Base-by-base conservation (phyloP, 1,139 yeast species). In the Geotrichum macrosporum region DNA sequence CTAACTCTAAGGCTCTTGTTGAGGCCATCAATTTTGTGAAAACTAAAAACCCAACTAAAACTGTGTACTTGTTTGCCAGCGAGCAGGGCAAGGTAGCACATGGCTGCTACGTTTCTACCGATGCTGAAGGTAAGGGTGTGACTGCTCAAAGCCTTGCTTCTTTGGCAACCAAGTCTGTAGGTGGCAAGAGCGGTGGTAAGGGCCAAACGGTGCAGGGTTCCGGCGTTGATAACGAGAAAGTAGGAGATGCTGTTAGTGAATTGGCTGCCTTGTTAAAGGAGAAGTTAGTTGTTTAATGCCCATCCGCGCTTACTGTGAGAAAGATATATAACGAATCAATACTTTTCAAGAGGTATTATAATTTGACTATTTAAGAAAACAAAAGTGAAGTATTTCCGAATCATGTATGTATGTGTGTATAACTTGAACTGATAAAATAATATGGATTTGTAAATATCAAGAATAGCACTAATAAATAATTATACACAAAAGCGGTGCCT, bases 101-200 rank as follows among this genome's bases (percentile, higher is more conserved):
- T 62, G 97, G 96, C 55, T 88, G 95, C 67, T 89, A 80, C 69
- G 75, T 92, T 48, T 78, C 94, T 3, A 81, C 84, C 55, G 80
- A 69, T 44, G 86, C 89, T 31, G 71, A 81, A 54, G 75, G 74
- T 44, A 78, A 83, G 66, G 92, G 92, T 46, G 71, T 87, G 35
- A 75, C 80, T 57, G 96, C 96, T 33, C 71, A 78, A 53, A 88
- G 78, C 27, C 75, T 88, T 57, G 95, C 94, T 32, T 70, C 74
- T 48, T 71, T 76, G 50, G 97, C 85, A 39, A 72, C 89, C 41
- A 69, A 72, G 46, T 73, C 75, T 59, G 80, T 94, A 58, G 99
- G 98, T 56, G 99, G 99, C 67, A 86, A 84, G 67, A 94, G 96
- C 51, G 99, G 99, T 69, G 99, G 99, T 66, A 92, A 87, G 70